phyloP scores from a whole-genome alignment of 1,139 yeast species.

The Yamadazyma jaroonii region DNA sequence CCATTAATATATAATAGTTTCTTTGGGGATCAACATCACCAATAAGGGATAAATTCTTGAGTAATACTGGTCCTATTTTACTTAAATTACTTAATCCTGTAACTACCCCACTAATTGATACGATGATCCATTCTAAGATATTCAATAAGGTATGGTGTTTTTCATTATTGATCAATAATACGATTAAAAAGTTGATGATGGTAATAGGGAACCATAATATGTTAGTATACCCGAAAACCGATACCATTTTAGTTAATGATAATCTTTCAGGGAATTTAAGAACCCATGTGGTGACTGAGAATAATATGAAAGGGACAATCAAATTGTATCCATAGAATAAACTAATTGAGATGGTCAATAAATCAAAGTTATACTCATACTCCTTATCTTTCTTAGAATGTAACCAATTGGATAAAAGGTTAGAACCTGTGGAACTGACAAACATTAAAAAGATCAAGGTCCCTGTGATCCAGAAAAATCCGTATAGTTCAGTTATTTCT shows the following conservation, averaged over 20 bases:
- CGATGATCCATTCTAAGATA: slow-evolving; percentile 46
- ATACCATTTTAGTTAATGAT: slow-evolving; percentile 42
- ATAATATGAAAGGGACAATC: slow-evolving; percentile 55
- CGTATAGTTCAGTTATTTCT: slow-evolving; percentile 63
- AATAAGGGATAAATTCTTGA: slow-evolving; percentile 30
- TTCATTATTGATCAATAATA: slow-evolving; percentile 38
- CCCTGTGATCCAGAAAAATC: slow-evolving; percentile 83
- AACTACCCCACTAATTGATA: slow-evolving; percentile 40
- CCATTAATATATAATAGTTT: slow-evolving; percentile 21
- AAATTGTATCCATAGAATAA: slow-evolving; percentile 73
- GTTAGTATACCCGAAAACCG: slow-evolving; percentile 78
- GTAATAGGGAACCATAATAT: slow-evolving; percentile 80
- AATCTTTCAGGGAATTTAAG: slow-evolving; percentile 41
- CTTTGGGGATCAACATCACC: slow-evolving; percentile 21
- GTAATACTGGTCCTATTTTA: slow-evolving; percentile 43
- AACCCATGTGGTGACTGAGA: slow-evolving; percentile 42
- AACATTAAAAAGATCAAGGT: slow-evolving; percentile 71
- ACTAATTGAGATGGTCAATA: slow-evolving; percentile 63
- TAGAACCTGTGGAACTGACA: slow-evolving; percentile 63
- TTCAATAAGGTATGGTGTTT: slow-evolving; percentile 34
- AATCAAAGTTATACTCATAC: slow-evolving; percentile 58
- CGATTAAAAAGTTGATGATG: slow-evolving; percentile 49
- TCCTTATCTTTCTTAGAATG: slow-evolving; percentile 32
- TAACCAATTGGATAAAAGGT: slow-evolving; percentile 46
- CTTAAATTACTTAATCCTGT: slow-evolving; percentile 48